Evolutionary conservation across 2,329 filamentous ascomycete species (phyloP).

Genomic region (Penicillium sp.): DNA sequence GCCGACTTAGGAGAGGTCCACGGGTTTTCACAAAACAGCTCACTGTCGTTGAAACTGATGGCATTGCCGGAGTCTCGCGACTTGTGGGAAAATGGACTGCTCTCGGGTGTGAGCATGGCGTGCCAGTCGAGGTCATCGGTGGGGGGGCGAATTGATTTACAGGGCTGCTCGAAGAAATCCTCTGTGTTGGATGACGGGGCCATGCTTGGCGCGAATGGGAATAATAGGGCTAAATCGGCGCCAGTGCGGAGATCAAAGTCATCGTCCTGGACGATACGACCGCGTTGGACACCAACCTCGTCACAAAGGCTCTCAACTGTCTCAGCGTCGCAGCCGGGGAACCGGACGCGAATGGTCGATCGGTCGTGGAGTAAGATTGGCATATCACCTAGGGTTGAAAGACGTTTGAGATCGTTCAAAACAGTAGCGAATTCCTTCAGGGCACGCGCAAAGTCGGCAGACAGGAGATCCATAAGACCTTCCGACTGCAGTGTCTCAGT

Average conservation of each 20-base stretch:
- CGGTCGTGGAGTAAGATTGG: conserved; percentile 71
- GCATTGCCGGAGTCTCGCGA: conserved; percentile 30
- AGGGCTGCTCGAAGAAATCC: conserved; percentile 45
- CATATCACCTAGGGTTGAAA: conserved; percentile 77
- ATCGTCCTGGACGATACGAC: conserved; percentile 74
- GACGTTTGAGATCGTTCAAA: conserved; percentile 74
- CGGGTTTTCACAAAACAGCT: conserved; percentile 51
- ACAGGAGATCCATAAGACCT: conserved; percentile 80
- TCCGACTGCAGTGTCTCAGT: conserved; percentile 71
- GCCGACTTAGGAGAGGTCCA: conserved; percentile 56
- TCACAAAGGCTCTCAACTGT: conserved; percentile 81
- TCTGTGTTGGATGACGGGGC: conserved; percentile 45
- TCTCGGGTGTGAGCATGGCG: conserved; percentile 54
- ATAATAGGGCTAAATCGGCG: conserved; percentile 72
- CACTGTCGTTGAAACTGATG: conserved; percentile 42
- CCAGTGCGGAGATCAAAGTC: conserved; percentile 69
- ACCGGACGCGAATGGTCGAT: conserved; percentile 73
- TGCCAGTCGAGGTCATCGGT: conserved; percentile 55
- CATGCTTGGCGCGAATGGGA: conserved; percentile 76
- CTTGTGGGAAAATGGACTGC: conserved; percentile 24
- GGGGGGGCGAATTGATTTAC: conserved; percentile 15
- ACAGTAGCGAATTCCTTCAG: conserved; percentile 79
- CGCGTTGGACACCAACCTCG: conserved; percentile 80
- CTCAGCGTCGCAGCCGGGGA: conserved; percentile 83
- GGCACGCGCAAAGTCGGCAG: conserved; percentile 82